Evolutionary conservation across 257 asterid genomes (phyloP).

Genomic region (Coffea canephora): DNA sequence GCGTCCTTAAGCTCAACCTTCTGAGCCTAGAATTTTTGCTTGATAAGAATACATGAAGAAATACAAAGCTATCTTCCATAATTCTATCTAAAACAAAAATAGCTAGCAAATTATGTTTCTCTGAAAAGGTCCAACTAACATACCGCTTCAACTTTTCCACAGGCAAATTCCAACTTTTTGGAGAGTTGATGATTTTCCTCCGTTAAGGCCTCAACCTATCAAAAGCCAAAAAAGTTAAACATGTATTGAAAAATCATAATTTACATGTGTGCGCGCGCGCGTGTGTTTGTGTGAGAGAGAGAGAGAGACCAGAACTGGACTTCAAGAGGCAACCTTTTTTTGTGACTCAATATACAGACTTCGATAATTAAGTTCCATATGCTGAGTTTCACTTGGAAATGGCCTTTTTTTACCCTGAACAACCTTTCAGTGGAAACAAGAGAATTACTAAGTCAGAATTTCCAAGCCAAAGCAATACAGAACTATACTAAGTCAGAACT

Average conservation of each 20-base stretch:
- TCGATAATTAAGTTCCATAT: constrained; percentile 32
- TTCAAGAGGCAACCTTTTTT: constrained; percentile 36
- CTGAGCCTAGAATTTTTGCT: neutral
- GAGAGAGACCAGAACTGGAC: neutral
- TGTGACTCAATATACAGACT: constrained; percentile 37
- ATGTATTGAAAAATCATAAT: no score
- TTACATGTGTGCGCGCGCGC: neutral
- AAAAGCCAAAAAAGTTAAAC: neutral
- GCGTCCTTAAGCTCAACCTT: neutral
- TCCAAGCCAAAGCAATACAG: neutral
- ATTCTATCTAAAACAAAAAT: neutral
- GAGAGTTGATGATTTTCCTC: constrained; percentile 19
- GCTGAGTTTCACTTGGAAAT: constrained; percentile 11
- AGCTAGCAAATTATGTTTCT: neutral
- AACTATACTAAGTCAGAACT: neutral
- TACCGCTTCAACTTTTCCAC: constrained; percentile 27
- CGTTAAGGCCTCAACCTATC: constrained; percentile 19
- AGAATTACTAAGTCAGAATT: neutral
- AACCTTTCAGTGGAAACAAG: constrained; percentile 5
- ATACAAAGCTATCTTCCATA: neutral
- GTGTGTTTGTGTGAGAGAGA: neutral
- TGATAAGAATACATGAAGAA: neutral
- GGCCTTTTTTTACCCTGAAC: constrained; percentile 21
- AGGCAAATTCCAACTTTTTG: constrained; percentile 23
- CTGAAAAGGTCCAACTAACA: neutral